These are phyloP conservation scores for Pythium scleroteichum DNA, from an alignment of 352 stramenopile genomes.

Conservation along the genomic window DNA sequence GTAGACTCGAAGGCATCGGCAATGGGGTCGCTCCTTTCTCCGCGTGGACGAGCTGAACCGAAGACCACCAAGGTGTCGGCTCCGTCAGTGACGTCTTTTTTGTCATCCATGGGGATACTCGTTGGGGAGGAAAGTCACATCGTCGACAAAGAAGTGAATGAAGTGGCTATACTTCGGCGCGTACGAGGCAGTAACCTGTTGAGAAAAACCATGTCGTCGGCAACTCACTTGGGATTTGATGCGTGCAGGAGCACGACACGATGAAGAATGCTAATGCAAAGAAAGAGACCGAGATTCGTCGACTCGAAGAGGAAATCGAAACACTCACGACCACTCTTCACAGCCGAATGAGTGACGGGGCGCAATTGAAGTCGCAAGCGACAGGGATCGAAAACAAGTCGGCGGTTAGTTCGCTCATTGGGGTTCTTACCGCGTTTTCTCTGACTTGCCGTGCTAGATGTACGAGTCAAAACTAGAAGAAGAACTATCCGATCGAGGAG, in stretches of 20 bases:
- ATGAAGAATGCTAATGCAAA: constrained; percentile 66
- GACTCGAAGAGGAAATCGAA: constrained; percentile 76
- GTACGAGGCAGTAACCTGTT: constrained; percentile 28
- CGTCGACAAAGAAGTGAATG: constrained; percentile 79
- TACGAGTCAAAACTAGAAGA: constrained; percentile 82
- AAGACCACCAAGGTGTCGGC: constrained; percentile 53
- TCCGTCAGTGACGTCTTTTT: constrained; percentile 67
- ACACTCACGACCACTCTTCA: constrained; percentile 74
- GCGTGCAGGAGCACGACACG: constrained; percentile 59
- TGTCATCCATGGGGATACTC: constrained; percentile 70
- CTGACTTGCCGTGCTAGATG: constrained; percentile 32
- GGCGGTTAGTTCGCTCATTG: constrained; percentile 34
- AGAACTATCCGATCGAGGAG: constrained; percentile 61
- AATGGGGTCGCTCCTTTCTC: constrained; percentile 40
- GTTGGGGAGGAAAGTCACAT: constrained; percentile 79
- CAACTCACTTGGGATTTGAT: too few species aligned
- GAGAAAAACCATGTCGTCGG: not conserved
- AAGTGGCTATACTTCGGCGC: constrained; percentile 62
- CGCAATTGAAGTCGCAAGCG: constrained; percentile 63
- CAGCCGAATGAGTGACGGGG: constrained; percentile 52
- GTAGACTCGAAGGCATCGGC: constrained; percentile 44
- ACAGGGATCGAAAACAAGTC: constrained; percentile 78
- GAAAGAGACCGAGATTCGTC: constrained; percentile 76
- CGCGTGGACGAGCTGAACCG: constrained; percentile 25
- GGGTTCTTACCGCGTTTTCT: not conserved